phyloP scores from a whole-genome alignment of 1,284 basidiomycete species.

The Tylopilus orsonianus region DNA sequence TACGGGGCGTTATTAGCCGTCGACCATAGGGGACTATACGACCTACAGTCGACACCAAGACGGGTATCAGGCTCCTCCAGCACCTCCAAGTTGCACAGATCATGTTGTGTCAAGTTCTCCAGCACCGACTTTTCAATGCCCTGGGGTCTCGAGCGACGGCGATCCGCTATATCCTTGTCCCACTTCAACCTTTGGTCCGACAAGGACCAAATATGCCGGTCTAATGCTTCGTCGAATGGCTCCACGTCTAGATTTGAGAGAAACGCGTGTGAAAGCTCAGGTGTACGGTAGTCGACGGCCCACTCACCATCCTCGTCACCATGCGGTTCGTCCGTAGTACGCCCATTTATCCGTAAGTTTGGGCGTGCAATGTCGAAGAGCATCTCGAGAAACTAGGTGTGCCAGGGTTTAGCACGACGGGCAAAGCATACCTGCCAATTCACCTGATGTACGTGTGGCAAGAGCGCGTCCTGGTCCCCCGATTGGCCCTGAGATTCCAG shows the following conservation, averaged over 20 bases:
- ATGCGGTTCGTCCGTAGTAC: slow-evolving; percentile 56
- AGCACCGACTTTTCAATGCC: slow-evolving; percentile 50
- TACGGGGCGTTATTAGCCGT: slow-evolving; percentile 15
- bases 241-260: slow-evolving; percentile 55
- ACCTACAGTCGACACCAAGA: slow-evolving; percentile 14
- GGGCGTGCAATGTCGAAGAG: slow-evolving; percentile 64
- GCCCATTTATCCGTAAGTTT: slow-evolving; percentile 79
- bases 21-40: neutral
- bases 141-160: slow-evolving; percentile 54
- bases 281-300: neutral
- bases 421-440: neutral
- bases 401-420: slow-evolving; percentile 3
- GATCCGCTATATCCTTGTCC: slow-evolving; percentile 65
- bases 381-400: slow-evolving; percentile 53
- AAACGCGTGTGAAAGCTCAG: neutral
- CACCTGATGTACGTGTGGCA: slow-evolving; percentile 53
- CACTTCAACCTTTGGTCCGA: slow-evolving; percentile 65
- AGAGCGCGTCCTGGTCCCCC: slow-evolving; percentile 45
- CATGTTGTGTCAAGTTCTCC: slow-evolving; percentile 23
- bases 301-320: slow-evolving; percentile 51
- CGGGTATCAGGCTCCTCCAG: neutral
- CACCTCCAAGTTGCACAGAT: slow-evolving; percentile 8
- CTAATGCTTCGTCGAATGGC: slow-evolving; percentile 78
- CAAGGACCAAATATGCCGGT: slow-evolving; percentile 70
- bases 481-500: slow-evolving; percentile 35